phyloP scores from a whole-genome alignment of 441 rosid genomes.

The Erodium moschatum region DNA sequence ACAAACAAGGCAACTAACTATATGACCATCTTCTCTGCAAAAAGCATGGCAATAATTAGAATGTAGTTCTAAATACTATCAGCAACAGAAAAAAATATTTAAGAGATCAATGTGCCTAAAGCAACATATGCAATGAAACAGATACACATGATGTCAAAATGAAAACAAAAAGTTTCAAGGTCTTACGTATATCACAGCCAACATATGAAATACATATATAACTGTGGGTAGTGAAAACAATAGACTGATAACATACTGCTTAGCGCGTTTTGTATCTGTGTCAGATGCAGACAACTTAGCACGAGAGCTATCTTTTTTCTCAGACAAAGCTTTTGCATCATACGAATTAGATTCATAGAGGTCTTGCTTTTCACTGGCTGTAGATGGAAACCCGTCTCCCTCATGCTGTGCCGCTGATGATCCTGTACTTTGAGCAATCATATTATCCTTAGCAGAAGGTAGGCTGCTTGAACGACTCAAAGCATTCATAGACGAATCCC shows the following conservation, averaged over 20 bases:
- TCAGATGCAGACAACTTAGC: constrained; percentile 53
- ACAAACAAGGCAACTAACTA: neutral
- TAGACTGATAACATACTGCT: constrained; percentile 60
- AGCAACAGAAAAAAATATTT: neutral
- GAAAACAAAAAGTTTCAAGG: neutral
- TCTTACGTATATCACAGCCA: neutral
- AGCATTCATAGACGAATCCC: constrained; percentile 47
- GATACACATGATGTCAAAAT: neutral
- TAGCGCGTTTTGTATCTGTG: constrained; percentile 87
- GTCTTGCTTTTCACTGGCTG: constrained; percentile 48
- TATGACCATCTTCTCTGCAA: neutral
- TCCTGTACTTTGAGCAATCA: constrained; percentile 44
- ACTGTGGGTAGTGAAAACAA: constrained; percentile 1
- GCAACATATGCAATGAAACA: neutral
- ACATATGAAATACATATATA: neutral
- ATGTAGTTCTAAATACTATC: neutral
- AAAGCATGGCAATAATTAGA: neutral
- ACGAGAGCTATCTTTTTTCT: constrained; percentile 45
- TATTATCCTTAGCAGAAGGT: constrained; percentile 45
- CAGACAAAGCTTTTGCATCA: constrained; percentile 50
- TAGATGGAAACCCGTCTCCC: constrained; percentile 35
- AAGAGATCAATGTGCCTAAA: neutral
- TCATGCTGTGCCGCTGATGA: constrained; percentile 42
- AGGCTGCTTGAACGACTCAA: constrained; percentile 37
- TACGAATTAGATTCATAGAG: constrained; percentile 35